Percentiles rank a stretch among this genome's conserved stretches.
Conservation (phyloP, 306 rosid species). For the Fragaria nilgerrensis region DNA sequence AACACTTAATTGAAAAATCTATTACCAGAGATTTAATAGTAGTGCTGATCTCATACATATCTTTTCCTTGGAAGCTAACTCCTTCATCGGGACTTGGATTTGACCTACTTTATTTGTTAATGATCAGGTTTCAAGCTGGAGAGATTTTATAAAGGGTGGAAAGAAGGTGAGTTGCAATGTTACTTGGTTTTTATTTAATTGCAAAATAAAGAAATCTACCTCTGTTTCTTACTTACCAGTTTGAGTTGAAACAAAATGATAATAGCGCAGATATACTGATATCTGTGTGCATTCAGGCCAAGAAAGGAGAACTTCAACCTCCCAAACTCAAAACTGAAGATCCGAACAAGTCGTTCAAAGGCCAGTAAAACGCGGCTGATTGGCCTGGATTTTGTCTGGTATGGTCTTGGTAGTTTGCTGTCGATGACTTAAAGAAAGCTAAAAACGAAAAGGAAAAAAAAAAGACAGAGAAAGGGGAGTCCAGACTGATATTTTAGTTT, state of each 20-base stretch:
- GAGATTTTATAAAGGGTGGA: slow-evolving; percentile 97
- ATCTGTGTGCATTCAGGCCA: slow-evolving; percentile 45
- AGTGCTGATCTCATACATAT: background rate
- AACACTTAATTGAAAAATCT: background rate
- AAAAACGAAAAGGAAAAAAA: no score
- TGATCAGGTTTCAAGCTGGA: slow-evolving; percentile 97
- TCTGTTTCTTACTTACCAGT: background rate
- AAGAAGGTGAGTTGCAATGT: slow-evolving; percentile 69
- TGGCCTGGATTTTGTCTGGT: slow-evolving; percentile 12
- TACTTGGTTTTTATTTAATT: background rate
- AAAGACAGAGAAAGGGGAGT: no score
- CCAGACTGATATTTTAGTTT: no score
- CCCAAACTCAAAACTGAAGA: slow-evolving; percentile 99
- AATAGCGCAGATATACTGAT: background rate
- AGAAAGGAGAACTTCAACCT: slow-evolving; percentile 93
- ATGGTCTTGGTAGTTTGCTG: slow-evolving; percentile 3
- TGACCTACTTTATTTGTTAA: slow-evolving; percentile 8
- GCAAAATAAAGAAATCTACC: background rate
- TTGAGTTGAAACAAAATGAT: background rate
- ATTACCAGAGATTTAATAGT: background rate
- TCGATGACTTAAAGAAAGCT: no score
- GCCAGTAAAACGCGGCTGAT: slow-evolving; percentile 89
- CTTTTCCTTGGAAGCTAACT: background rate
- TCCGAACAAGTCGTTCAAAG: slow-evolving; percentile 96
- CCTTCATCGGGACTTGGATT: background rate